Percentiles rank a stretch among this genome's conserved stretches.
Conservation (phyloP, 768 basidiomycete species). For the Leccinum rimulosum region DNA sequence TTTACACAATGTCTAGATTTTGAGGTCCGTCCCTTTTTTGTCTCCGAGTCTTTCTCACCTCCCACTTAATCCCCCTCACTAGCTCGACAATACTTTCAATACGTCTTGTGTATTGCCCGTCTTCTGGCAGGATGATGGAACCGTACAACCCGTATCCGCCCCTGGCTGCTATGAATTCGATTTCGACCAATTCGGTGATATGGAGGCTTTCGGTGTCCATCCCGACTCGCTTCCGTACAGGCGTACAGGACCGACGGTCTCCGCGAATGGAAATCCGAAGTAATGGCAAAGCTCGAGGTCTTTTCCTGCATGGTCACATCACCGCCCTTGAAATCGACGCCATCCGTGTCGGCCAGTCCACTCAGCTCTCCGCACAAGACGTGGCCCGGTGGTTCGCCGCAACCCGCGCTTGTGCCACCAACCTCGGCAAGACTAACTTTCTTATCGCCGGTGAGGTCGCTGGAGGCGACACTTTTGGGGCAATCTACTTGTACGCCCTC, state of each 20-base stretch:
- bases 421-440: conserved; percentile 80
- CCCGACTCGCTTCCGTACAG: conserved; percentile 92
- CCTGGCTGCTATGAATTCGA: conserved; percentile 79
- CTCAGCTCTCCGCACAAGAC: conserved; percentile 83
- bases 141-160: conserved; percentile 45
- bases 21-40: conserved; percentile 39
- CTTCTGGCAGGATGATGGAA: conserved; percentile 80
- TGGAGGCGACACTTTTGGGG: conserved; percentile 87
- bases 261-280: conserved; percentile 82
- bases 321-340: conserved; percentile 87
- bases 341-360: conserved; percentile 94
- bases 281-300: conserved; percentile 71
- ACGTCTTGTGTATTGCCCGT: conserved; percentile 68
- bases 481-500: conserved; percentile 71
- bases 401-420: conserved; percentile 71
- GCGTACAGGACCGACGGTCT: conserved; percentile 59
- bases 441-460: conserved; percentile 93
- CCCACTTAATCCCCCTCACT: not conserved
- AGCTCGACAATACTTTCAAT: conserved; percentile 74
- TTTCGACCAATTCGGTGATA: conserved; percentile 95
- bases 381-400: conserved; percentile 71
- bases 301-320: conserved; percentile 83
- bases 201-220: conserved; percentile 97
- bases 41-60: not conserved
- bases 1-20: conserved; percentile 86